phyloP scores from a whole-genome alignment of 257 asterid genomes.

The Asclepias syriaca region DNA sequence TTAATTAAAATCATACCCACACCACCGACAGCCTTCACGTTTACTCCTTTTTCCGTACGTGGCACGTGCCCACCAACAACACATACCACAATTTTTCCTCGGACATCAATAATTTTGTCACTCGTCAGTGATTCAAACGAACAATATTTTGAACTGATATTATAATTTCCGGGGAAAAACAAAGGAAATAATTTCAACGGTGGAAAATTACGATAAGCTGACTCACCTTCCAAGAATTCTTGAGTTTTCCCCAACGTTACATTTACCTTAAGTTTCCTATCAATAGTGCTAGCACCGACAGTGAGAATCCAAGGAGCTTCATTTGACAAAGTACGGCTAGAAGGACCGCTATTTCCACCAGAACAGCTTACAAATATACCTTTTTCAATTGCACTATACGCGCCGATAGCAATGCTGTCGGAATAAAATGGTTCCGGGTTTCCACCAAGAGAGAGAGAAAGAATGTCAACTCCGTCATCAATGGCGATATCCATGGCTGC shows the following conservation, averaged over 20 bases:
- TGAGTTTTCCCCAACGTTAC: constrained; percentile 14
- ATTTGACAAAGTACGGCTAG: constrained; percentile 5
- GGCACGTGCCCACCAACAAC: neutral
- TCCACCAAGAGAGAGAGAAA: constrained; percentile 36
- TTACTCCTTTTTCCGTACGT: neutral
- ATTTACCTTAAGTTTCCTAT: neutral
- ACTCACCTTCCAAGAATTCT: constrained; percentile 9
- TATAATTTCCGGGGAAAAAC: constrained; percentile 3
- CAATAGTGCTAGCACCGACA: constrained; percentile 19
- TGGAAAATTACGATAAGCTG: constrained; percentile 10
- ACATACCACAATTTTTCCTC: constrained; percentile 16
- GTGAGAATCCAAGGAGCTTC: constrained; percentile 25
- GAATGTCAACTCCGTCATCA: constrained; percentile 35
- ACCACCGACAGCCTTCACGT: constrained; percentile 15
- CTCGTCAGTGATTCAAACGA: neutral
- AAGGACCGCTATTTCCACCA: constrained; percentile 19
- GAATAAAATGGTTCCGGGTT: neutral
- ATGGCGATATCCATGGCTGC: constrained; percentile 50
- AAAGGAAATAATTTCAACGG: constrained; percentile 5
- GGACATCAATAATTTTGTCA: neutral
- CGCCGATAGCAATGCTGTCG: constrained; percentile 15
- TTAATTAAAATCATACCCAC: constrained; percentile 18
- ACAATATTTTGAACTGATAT: neutral
- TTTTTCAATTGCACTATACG: constrained; percentile 15
- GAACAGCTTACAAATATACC: constrained; percentile 18